Evolutionary conservation across 176 grass and related monocot species (phyloP), one percentile per base, ranked within the genome.

Genomic region (Triticum dicoccoides): DNA sequence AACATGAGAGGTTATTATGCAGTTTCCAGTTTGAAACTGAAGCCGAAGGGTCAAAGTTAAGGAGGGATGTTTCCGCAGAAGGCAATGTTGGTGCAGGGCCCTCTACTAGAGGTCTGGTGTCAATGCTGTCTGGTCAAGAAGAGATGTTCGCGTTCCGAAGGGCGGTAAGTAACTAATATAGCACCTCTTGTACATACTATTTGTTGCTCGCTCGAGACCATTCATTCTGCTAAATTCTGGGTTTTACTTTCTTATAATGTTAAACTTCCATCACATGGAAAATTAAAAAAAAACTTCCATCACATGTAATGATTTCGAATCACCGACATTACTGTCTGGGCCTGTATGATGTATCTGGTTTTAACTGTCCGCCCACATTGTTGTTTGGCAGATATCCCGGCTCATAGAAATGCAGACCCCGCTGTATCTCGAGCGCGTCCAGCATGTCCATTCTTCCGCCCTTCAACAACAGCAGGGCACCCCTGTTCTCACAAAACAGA

Each of bases 21-120:
- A 95, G 95, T 81, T 95, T 97, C 61, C 92, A 97, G 47, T 97
- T 97, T 77, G 95, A 97, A 87, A 91, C 92, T 63, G 95, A 97
- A 47, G 85, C 88, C 3, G 91, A 97, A 88, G 90, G 87, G 29
- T 78, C 84, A 38, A 97, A 76, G 69, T 85, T 97, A 52, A 88
- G 91, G 38, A 89, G 89, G 83, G 92, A 97, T 95, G 95, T 97
- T 88, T 84, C 82, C 35, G 87, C 89, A 71, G 65, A 37, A 86
- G 95, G 95, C 34, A 93, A 81, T 87, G 72, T 86, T 77, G 89
- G 89, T 54, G 69, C 42, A 25, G 79, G 45, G 27, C 92, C 92
- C 20, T 80, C 89, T 76, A 69, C 89, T 33, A 82, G 58, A 34
- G 87, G 89, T 27, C 86, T 97, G 49, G 62, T 88, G 39, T 84